phyloP scores from a whole-genome alignment of 2,329 filamentous ascomycete species.

The Colletotrichum spaethianum region DNA sequence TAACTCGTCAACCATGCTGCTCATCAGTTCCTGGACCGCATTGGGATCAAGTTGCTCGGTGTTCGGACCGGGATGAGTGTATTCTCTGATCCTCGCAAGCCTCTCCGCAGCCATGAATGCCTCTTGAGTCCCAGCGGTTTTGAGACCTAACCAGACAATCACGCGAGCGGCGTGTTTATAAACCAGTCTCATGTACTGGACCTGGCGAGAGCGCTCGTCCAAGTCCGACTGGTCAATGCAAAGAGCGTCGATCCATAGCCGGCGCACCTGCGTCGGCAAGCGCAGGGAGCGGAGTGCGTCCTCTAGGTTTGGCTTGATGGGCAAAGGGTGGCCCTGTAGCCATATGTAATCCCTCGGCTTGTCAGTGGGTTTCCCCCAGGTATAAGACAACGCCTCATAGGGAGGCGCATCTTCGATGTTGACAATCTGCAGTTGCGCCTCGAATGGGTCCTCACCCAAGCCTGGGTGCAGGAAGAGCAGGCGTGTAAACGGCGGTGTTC shows the following conservation, averaged over 20 bases:
- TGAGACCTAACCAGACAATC: slow-evolving; percentile 30
- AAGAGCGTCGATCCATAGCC: slow-evolving; percentile 46
- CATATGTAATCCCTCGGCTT: slow-evolving; percentile 35
- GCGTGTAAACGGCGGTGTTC: slow-evolving; percentile 36
- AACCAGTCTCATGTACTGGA: slow-evolving; percentile 37
- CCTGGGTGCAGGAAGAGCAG: slow-evolving; percentile 35
- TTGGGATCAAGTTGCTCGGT: slow-evolving; percentile 5
- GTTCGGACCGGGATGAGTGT: slow-evolving; percentile 7
- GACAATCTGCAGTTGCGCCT: slow-evolving; percentile 33
- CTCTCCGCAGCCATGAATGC: slow-evolving; percentile 29
- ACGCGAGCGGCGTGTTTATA: slow-evolving; percentile 32
- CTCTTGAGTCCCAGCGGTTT: slow-evolving; percentile 25
- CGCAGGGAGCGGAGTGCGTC: slow-evolving; percentile 29
- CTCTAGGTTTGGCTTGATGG: slow-evolving; percentile 35
- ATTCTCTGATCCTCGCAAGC: slow-evolving; percentile 30
- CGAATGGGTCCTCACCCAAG: slow-evolving; percentile 36
- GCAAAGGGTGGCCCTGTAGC: slow-evolving; percentile 23
- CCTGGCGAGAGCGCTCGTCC: slow-evolving; percentile 30
- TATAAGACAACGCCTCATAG: slow-evolving; percentile 42
- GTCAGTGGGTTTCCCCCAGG: slow-evolving; percentile 37
- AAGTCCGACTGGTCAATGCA: slow-evolving; percentile 45
- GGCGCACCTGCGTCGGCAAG: slow-evolving; percentile 16
- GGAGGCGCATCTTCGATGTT: slow-evolving; percentile 32
- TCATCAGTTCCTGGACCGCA: slow-evolving; percentile 2
- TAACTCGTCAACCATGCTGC: slow-evolving; percentile 26